phyloP scores from a whole-genome alignment of 192 early-diverging fungal genomes.

The Mortierella claussenii region DNA sequence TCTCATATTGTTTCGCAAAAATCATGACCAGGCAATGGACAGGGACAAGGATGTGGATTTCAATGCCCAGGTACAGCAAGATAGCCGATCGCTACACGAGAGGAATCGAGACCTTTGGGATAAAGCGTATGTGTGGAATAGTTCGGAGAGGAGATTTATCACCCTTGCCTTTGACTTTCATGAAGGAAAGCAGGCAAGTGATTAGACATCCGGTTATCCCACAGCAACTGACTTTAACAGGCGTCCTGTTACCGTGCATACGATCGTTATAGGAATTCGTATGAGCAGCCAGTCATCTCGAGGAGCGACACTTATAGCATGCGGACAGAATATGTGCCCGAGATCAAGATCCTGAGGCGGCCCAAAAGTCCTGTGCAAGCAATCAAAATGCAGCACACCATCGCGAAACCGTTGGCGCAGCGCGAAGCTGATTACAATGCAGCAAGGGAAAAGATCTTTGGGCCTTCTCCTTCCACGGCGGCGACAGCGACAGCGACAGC shows the following conservation, averaged over 20 bases:
- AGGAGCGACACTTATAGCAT: slow-evolving; percentile 19
- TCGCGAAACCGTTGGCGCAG: slow-evolving; percentile 29
- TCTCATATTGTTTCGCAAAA: too few relatives aligned
- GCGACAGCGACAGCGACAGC: not conserved
- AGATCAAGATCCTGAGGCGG: slow-evolving; percentile 46
- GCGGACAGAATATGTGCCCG: slow-evolving; percentile 46
- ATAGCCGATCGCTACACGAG: slow-evolving; percentile 20
- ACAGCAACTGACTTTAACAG: not conserved
- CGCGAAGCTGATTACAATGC: slow-evolving; percentile 48
- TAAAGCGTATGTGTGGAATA: slow-evolving; percentile 24
- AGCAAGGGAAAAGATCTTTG: slow-evolving; percentile 52
- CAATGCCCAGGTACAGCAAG: too few relatives aligned
- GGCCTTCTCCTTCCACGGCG: slow-evolving; percentile 9
- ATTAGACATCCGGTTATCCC: not conserved
- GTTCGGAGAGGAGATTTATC: not conserved
- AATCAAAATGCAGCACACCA: not conserved
- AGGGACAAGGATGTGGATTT: not conserved
- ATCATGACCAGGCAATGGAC: not conserved
- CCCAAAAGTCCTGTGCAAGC: slow-evolving; percentile 38
- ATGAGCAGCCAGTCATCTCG: slow-evolving; percentile 35
- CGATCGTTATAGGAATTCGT: slow-evolving; percentile 18
- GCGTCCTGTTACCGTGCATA: too few relatives aligned
- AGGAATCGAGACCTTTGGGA: slow-evolving; percentile 36
- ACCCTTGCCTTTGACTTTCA: not conserved
- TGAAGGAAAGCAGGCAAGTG: not conserved